phyloP scores from a whole-genome alignment of 2,329 filamentous ascomycete genomes.

The Penicillium sp. region DNA sequence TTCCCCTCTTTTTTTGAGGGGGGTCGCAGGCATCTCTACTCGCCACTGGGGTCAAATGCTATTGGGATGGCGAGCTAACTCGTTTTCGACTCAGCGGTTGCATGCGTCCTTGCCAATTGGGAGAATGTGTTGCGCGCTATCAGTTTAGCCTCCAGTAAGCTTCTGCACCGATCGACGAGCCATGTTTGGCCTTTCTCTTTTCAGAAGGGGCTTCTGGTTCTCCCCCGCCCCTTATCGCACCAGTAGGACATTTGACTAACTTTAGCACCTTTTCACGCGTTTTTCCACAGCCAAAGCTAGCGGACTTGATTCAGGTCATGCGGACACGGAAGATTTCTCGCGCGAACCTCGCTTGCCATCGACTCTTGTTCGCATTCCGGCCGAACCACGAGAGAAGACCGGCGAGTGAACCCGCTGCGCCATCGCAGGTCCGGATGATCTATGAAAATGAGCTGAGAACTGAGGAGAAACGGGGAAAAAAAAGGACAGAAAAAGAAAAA shows the following conservation, averaged over 20 bases:
- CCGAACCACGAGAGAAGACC: constrained; percentile 21
- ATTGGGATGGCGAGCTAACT: too few relatives aligned
- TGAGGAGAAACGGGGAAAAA: too few relatives aligned
- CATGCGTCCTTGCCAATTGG: constrained; percentile 62
- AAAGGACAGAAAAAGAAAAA: too few relatives aligned
- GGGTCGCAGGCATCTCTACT: background rate
- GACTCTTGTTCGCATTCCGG: constrained; percentile 41
- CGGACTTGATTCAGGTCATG: constrained; percentile 11
- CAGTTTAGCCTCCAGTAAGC: constrained; percentile 58
- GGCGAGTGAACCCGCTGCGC: constrained; percentile 14
- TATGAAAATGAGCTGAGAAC: too few relatives aligned
- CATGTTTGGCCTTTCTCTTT: too few relatives aligned
- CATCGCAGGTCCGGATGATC: too few relatives aligned
- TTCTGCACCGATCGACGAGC: background rate
- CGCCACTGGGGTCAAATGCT: constrained; percentile 1
- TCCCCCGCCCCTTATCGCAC: constrained; percentile 7
- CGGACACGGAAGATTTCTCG: constrained; percentile 57
- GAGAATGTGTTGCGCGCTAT: constrained; percentile 60
- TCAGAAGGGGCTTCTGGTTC: too few relatives aligned
- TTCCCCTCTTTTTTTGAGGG: background rate
- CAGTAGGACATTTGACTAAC: constrained; percentile 1
- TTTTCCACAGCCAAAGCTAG: constrained; percentile 22
- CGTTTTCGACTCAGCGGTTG: constrained; percentile 46
- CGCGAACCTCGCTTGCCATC: constrained; percentile 51
- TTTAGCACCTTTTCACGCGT: background rate